A percentile compares a stretch with the other conserved stretches of the same genome.
Evolutionary conservation across 306 rosid genomes (phyloP).

Genomic region (Acacia melanoxylon): DNA sequence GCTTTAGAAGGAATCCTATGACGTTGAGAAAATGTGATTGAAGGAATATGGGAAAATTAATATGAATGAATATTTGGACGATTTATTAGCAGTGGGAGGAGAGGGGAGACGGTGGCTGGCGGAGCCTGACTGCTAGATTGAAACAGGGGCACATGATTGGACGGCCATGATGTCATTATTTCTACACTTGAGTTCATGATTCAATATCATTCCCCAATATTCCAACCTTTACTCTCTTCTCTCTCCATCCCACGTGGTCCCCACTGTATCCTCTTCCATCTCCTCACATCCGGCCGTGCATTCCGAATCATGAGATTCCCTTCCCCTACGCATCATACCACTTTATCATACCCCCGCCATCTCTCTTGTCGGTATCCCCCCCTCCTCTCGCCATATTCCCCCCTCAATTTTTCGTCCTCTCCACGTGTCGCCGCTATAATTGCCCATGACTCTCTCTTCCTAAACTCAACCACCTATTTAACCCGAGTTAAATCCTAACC

Average conservation of each 20-base stretch:
- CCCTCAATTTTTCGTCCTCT: slow-evolving; percentile 26
- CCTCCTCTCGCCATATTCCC: neutral
- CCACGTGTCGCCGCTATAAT: slow-evolving; percentile 44
- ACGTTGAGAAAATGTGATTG: too few species aligned
- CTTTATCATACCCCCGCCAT: slow-evolving; percentile 30
- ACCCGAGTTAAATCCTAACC: slow-evolving; percentile 81
- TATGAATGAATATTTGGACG: too few species aligned
- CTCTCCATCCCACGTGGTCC: slow-evolving; percentile 43
- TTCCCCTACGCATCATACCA: slow-evolving; percentile 50
- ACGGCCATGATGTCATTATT: slow-evolving; percentile 79
- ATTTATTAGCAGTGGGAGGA: neutral
- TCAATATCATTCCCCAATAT: slow-evolving; percentile 38
- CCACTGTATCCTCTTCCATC: slow-evolving; percentile 39
- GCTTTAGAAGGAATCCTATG: too few species aligned
- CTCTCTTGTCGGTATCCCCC: slow-evolving; percentile 9
- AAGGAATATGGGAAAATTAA: too few species aligned
- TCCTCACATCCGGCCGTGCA: slow-evolving; percentile 70
- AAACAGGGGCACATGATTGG: slow-evolving; percentile 69
- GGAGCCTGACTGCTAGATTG: slow-evolving; percentile 33
- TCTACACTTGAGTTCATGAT: slow-evolving; percentile 47
- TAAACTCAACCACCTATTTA: slow-evolving; percentile 42
- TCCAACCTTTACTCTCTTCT: neutral
- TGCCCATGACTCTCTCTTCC: neutral
- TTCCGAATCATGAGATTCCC: slow-evolving; percentile 73
- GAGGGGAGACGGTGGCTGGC: slow-evolving; percentile 3